These are phyloP conservation scores for Entomortierella chlamydospora DNA, from an alignment of 192 early-diverging fungal genomes.

Conservation along the genomic window DNA sequence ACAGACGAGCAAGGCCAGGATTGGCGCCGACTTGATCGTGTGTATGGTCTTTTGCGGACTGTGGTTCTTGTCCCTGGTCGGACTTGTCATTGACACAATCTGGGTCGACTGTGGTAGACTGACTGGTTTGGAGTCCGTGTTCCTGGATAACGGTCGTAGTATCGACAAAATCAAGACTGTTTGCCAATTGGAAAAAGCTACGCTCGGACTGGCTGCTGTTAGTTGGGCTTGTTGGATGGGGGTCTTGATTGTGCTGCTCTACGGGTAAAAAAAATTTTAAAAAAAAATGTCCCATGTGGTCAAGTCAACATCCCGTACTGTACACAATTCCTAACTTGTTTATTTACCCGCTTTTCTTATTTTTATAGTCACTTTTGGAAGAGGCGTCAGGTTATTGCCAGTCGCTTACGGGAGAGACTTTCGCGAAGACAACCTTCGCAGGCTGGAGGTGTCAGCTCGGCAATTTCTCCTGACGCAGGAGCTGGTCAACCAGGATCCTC, in stretches of 20 bases:
- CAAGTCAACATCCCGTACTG: too few species aligned
- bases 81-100: slow-evolving; percentile 37
- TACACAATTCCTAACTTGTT: not conserved
- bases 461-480: slow-evolving; percentile 15
- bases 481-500: slow-evolving; percentile 2
- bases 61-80: slow-evolving; percentile 42
- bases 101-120: slow-evolving; percentile 40
- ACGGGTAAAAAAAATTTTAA: slow-evolving; percentile 53
- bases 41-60: slow-evolving; percentile 50
- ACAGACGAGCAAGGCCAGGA: slow-evolving; percentile 29
- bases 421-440: slow-evolving; percentile 9
- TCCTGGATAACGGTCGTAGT: slow-evolving; percentile 13
- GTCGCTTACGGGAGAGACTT: slow-evolving; percentile 19
- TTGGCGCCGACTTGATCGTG: slow-evolving; percentile 45
- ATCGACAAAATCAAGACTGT: slow-evolving; percentile 13
- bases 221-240: slow-evolving; percentile 55
- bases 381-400: slow-evolving; percentile 37
- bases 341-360: too few species aligned
- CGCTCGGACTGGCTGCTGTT: slow-evolving; percentile 31
- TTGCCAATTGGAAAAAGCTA: slow-evolving; percentile 43
- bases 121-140: slow-evolving; percentile 20
- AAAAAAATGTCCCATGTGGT: too few species aligned
- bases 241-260: slow-evolving; percentile 38
- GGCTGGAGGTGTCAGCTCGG: slow-evolving; percentile 10
- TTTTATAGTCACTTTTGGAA: slow-evolving; percentile 49